A percentile compares a stretch with the other conserved stretches of the same genome.
Evolutionary conservation across 2,329 filamentous ascomycete genomes (phyloP).

Genomic region (Karstenula rhodostoma): DNA sequence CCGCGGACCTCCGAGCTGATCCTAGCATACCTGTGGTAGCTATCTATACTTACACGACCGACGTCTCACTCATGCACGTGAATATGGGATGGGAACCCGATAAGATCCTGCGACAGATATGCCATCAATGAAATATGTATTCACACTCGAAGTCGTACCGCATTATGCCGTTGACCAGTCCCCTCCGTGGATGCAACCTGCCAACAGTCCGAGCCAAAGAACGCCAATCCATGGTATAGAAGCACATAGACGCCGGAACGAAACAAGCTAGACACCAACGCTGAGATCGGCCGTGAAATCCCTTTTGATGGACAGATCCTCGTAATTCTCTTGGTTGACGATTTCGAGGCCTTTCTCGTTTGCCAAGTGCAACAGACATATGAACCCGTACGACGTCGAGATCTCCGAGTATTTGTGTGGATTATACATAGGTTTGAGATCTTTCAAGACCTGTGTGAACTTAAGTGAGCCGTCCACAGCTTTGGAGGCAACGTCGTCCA

Average conservation of each 20-base stretch:
- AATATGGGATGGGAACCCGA: background rate
- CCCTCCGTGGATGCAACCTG: conserved; percentile 6
- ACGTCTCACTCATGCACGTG: background rate
- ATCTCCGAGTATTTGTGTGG: conserved; percentile 90
- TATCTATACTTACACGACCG: background rate
- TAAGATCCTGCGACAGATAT: background rate
- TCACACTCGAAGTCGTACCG: conserved; percentile 6
- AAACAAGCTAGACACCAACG: conserved; percentile 26
- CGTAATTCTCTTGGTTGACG: conserved; percentile 64
- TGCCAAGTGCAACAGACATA: conserved; percentile 86
- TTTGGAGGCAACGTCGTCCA: conserved; percentile 43
- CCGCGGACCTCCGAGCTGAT: background rate
- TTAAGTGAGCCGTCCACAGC: conserved; percentile 68
- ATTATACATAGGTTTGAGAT: conserved; percentile 81
- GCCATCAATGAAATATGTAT: background rate
- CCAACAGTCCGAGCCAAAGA: background rate
- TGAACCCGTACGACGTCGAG: conserved; percentile 92
- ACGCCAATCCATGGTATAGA: conserved; percentile 9
- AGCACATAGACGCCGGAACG: background rate
- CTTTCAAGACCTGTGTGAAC: conserved; percentile 93
- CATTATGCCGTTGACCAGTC: conserved; percentile 3
- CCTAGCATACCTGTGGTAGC: background rate
- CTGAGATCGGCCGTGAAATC: conserved; percentile 56
- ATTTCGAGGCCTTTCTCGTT: conserved; percentile 92
- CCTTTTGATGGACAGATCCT: conserved; percentile 58